phyloP scores from a whole-genome alignment of 2,329 filamentous ascomycete species.

The Pseudogymnoascus sp. region DNA sequence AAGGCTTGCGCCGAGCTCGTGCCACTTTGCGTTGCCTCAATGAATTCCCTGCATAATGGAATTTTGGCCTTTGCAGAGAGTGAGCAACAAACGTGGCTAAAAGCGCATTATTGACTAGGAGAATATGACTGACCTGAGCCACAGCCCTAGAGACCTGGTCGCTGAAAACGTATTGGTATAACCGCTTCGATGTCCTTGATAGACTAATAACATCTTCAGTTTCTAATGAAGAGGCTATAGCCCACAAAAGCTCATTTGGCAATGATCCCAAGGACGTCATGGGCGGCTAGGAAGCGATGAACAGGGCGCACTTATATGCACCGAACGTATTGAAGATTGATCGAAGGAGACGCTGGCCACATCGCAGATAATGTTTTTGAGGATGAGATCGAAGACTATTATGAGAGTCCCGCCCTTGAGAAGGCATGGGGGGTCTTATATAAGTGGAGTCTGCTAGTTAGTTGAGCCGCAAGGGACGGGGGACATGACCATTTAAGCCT shows the following conservation, averaged over 20 bases:
- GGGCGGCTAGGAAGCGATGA: neutral
- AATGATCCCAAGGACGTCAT: slow-evolving; percentile 18
- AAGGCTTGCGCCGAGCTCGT: slow-evolving; percentile 43
- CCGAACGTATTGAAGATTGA: neutral
- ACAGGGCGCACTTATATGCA: neutral
- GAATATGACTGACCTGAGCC: slow-evolving; percentile 20
- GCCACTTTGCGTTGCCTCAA: slow-evolving; percentile 14
- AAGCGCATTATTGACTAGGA: slow-evolving; percentile 10
- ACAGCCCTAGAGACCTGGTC: slow-evolving; percentile 25
- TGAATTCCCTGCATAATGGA: slow-evolving; percentile 22
- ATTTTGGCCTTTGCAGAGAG: slow-evolving; percentile 18
- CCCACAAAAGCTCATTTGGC: slow-evolving; percentile 27
- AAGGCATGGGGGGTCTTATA: neutral
- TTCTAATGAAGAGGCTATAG: slow-evolving; percentile 21
- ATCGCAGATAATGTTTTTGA: neutral
- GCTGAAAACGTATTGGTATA: slow-evolving; percentile 22
- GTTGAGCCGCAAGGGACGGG: neutral
- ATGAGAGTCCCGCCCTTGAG: neutral
- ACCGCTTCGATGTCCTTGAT: slow-evolving; percentile 20
- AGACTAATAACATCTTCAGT: slow-evolving; percentile 28
- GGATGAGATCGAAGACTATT: neutral
- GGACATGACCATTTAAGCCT: neutral
- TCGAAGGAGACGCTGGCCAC: neutral
- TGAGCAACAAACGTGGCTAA: slow-evolving; percentile 13
- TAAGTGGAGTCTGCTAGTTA: neutral